Percentiles rank a stretch among this genome's conserved stretches.
Conservation (phyloP, 306 rosid genomes). For the Citrullus colocynthis region DNA sequence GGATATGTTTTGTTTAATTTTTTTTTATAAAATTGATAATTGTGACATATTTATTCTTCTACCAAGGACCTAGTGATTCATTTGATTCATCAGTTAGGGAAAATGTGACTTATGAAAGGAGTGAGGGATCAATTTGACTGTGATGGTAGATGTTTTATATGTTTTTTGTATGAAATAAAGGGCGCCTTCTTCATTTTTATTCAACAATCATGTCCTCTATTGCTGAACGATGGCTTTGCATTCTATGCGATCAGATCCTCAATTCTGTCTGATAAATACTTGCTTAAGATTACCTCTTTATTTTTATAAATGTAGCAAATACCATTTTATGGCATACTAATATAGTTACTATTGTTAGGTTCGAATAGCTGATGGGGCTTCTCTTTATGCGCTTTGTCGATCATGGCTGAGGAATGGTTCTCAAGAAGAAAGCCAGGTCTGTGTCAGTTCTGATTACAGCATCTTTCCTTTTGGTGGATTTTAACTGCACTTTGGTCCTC, state of each 20-base stretch:
- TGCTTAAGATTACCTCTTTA: background rate
- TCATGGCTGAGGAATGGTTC: conserved; percentile 80
- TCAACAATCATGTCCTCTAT: background rate
- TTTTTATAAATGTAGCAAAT: background rate
- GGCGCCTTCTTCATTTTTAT: background rate
- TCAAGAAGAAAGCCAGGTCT: conserved; percentile 59
- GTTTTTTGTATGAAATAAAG: background rate
- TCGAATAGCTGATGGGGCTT: conserved; percentile 55
- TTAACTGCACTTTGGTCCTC: background rate
- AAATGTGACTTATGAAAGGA: background rate
- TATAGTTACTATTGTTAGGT: conserved; percentile 38
- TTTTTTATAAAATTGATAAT: background rate
- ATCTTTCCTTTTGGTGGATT: background rate
- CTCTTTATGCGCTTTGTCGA: conserved; percentile 73
- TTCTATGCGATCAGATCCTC: background rate
- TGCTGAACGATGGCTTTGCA: conserved; percentile 2
- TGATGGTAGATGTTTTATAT: background rate
- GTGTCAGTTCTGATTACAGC: conserved; percentile 1
- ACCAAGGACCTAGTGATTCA: background rate
- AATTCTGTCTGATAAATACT: background rate
- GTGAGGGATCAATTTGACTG: background rate
- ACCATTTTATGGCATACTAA: conserved; percentile 9
- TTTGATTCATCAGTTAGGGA: background rate
- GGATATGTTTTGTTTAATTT: background rate
- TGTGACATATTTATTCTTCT: background rate